These are phyloP conservation scores for Tulasnella sp. DNA, from an alignment of 768 basidiomycete genomes.

Conservation along the genomic window DNA sequence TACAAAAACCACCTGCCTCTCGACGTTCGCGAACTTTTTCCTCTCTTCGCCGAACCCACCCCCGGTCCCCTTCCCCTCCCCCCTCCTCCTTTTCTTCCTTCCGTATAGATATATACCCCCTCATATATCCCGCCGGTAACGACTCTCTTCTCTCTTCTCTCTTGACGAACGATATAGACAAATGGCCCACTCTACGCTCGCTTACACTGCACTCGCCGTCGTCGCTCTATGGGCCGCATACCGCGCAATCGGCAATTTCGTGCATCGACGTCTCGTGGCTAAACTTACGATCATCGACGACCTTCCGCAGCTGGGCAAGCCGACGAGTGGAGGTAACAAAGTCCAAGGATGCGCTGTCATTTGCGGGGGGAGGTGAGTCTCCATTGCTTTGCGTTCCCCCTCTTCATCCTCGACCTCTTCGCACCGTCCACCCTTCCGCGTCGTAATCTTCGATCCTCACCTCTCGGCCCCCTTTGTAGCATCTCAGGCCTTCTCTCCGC, in stretches of 20 bases:
- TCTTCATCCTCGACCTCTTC: neutral
- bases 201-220: neutral
- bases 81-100: neutral
- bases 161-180: no score
- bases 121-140: neutral
- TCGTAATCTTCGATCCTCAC: neutral
- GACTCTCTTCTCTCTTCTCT: neutral
- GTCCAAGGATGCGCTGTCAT: slow-evolving; percentile 5
- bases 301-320: neutral
- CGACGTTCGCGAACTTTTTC: neutral
- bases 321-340: neutral
- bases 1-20: neutral
- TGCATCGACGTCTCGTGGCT: neutral
- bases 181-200: neutral
- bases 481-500: slow-evolving; percentile 5
- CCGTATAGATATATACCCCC: neutral
- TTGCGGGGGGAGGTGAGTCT: neutral
- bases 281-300: slow-evolving; percentile 2
- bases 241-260: neutral
- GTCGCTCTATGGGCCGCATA: neutral
- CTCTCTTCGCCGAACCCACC: neutral
- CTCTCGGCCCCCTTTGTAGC: neutral
- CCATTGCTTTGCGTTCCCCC: neutral
- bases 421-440: neutral
- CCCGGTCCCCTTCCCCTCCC: neutral